Evolutionary conservation across 2,329 filamentous ascomycete genomes (phyloP).

Genomic region (Penicillium sp.): DNA sequence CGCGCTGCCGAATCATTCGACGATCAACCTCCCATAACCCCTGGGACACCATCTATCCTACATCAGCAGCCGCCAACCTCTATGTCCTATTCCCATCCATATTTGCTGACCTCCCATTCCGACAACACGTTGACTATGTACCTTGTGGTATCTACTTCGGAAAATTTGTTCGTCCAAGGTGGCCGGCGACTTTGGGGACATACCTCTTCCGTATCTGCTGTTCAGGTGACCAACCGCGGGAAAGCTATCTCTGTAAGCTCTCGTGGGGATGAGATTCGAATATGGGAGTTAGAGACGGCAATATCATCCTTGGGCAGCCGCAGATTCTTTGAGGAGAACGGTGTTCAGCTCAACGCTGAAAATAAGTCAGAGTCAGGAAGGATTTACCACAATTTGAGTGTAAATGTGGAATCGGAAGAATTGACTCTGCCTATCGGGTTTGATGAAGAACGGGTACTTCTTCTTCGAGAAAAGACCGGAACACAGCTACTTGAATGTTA

Average conservation of each 20-base stretch:
- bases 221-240: constrained; percentile 77
- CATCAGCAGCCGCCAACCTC: constrained; percentile 55
- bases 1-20: constrained; percentile 23
- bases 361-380: constrained; percentile 12
- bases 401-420: constrained; percentile 22
- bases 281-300: constrained; percentile 85
- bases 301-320: constrained; percentile 49
- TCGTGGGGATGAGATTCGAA: constrained; percentile 72
- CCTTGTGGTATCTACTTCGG: constrained; percentile 70
- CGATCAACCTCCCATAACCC: constrained; percentile 12
- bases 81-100: constrained; percentile 75
- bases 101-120: constrained; percentile 75
- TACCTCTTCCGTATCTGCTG: constrained; percentile 82
- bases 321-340: constrained; percentile 48
- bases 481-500: constrained; percentile 77
- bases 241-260: constrained; percentile 87
- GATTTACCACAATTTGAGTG: background rate
- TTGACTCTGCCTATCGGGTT: constrained; percentile 63
- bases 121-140: constrained; percentile 87
- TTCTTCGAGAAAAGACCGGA: constrained; percentile 70
- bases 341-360: constrained; percentile 53
- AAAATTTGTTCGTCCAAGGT: constrained; percentile 64
- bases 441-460: constrained; percentile 87
- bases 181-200: constrained; percentile 85
- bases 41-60: constrained; percentile 30